Conservation (phyloP, 129 eudicot genomes). For the Scalesia atractyloides region DNA sequence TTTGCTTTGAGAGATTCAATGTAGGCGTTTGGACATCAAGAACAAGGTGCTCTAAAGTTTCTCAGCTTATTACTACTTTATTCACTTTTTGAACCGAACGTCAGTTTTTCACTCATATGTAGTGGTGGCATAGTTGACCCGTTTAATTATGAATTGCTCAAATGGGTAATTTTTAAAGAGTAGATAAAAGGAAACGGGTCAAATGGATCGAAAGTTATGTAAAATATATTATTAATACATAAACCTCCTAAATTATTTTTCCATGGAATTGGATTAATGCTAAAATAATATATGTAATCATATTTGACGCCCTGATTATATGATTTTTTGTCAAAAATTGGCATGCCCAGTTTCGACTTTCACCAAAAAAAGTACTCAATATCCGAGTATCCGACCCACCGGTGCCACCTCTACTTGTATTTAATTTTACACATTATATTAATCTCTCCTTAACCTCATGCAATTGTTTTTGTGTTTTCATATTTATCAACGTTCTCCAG, state of each 20-base stretch:
- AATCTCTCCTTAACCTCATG: conserved; percentile 6
- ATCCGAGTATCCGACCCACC: not conserved
- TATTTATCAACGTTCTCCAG: conserved; percentile 41
- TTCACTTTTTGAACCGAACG: conserved; percentile 12
- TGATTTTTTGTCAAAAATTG: not conserved
- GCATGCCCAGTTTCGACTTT: not conserved
- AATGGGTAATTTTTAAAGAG: not conserved
- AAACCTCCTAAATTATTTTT: not conserved
- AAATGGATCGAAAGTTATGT: not conserved
- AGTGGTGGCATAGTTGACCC: conserved; percentile 1
- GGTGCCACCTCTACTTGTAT: conserved; percentile 1
- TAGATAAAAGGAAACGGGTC: not conserved
- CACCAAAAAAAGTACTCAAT: not conserved
- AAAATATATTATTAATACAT: not conserved
- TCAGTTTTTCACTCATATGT: not conserved
- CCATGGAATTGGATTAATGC: not conserved
- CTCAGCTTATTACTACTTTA: not conserved
- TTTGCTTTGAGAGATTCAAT: conserved; percentile 76
- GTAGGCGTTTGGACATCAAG: conserved; percentile 97
- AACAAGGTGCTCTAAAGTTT: conserved; percentile 50
- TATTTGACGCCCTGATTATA: not conserved
- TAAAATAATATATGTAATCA: not conserved
- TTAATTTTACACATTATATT: conserved; percentile 6
- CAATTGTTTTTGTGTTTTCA: conserved; percentile 18
- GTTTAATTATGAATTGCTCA: not conserved